phyloP scores from a whole-genome alignment of 2,329 filamentous ascomycete genomes.

The Rhexocercosporidium sp. region DNA sequence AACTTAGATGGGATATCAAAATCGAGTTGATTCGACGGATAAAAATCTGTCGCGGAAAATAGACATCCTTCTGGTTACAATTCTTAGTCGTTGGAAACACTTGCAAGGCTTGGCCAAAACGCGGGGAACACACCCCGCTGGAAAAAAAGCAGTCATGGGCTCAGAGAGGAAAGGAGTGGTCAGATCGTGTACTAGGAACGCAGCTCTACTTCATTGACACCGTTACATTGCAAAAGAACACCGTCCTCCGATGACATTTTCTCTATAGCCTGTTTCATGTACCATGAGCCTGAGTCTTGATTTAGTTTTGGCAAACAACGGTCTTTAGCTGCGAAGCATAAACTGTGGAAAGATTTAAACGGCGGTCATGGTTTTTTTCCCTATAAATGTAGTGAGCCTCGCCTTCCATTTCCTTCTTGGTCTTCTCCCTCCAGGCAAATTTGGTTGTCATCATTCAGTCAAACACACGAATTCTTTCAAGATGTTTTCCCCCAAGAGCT shows the following conservation, averaged over 20 bases:
- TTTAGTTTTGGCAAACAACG: neutral
- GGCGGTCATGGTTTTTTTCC: neutral
- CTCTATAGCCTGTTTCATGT: neutral
- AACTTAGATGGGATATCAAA: too few species aligned
- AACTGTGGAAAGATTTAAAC: neutral
- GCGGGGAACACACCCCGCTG: neutral
- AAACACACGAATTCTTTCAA: neutral
- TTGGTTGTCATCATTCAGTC: neutral
- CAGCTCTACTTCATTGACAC: neutral
- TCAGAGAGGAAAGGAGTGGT: neutral
- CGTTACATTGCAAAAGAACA: neutral
- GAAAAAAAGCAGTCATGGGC: neutral
- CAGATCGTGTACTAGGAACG: neutral
- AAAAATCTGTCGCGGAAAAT: too few species aligned
- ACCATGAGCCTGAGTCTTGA: neutral
- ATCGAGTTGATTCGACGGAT: too few species aligned
- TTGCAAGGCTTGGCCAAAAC: neutral
- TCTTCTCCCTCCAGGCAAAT: neutral
- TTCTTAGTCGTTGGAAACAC: too few species aligned
- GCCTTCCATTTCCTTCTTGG: neutral
- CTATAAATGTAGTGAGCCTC: too few species aligned
- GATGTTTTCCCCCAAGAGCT: conserved; percentile 1
- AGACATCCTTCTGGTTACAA: too few species aligned
- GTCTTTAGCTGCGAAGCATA: neutral
- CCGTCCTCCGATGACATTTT: neutral